Evolutionary conservation across 257 asterid species (phyloP).

Genomic region (Perilla frutescens): DNA sequence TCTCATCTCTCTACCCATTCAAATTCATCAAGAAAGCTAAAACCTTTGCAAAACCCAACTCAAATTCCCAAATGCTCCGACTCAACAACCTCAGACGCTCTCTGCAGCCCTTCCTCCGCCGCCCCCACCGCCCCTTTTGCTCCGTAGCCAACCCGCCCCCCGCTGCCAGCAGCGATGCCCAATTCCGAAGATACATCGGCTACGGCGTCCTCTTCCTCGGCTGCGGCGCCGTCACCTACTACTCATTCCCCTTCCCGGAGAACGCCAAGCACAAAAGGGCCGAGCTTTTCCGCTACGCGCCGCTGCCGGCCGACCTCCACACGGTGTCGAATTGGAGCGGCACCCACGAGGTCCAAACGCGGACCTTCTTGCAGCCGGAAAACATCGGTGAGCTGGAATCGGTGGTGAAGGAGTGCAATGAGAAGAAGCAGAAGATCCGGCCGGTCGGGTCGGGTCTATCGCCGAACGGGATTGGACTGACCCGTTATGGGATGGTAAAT

Average conservation of each 20-base stretch:
- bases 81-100: conserved; percentile 54
- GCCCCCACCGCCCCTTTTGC: conserved; percentile 47
- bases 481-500: conserved; percentile 89
- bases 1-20: conserved; percentile 14
- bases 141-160: conserved; percentile 48
- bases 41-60: conserved; percentile 40
- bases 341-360: conserved; percentile 95
- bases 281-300: conserved; percentile 90
- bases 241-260: conserved; percentile 83
- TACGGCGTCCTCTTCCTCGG: conserved; percentile 78
- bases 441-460: conserved; percentile 95
- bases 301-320: conserved; percentile 90
- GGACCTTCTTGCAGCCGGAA: conserved; percentile 85
- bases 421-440: conserved; percentile 74
- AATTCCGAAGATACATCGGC: conserved; percentile 84
- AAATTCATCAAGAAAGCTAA: conserved; percentile 22
- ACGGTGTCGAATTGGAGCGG: conserved; percentile 97
- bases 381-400: conserved; percentile 56
- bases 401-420: conserved; percentile 59
- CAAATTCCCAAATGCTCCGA: conserved; percentile 57
- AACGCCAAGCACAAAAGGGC: conserved; percentile 84
- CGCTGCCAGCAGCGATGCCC: conserved; percentile 68
- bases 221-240: conserved; percentile 88
- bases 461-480: conserved; percentile 91
- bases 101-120: conserved; percentile 51